Evolutionary conservation across 1,284 basidiomycete species (phyloP).

Genomic region (Apiotrichum sp.): DNA sequence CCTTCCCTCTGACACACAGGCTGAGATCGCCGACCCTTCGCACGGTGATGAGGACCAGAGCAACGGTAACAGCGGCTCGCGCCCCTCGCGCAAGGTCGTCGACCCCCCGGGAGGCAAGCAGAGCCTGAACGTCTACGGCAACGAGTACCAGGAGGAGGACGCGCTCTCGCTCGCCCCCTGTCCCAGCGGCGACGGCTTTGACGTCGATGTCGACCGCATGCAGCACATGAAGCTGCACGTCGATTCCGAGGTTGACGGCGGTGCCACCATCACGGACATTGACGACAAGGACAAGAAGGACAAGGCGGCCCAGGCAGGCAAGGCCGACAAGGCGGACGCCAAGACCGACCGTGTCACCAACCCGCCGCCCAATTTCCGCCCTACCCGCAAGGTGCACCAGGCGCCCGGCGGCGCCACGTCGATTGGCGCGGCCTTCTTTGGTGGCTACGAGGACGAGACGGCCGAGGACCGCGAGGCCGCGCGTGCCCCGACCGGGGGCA

Average conservation of each 20-base stretch:
- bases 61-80: constrained; percentile 29
- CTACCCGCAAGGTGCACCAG: constrained; percentile 44
- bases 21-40: constrained; percentile 46
- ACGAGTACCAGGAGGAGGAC: constrained; percentile 45
- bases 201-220: constrained; percentile 39
- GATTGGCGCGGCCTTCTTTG: constrained; percentile 27
- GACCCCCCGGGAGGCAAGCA: constrained; percentile 44
- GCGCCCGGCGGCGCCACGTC: constrained; percentile 34
- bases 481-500: constrained; percentile 22
- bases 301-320: background rate
- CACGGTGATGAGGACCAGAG: constrained; percentile 19
- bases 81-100: constrained; percentile 43
- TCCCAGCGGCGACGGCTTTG: constrained; percentile 37
- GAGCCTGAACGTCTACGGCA: constrained; percentile 34
- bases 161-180: constrained; percentile 41
- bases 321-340: background rate
- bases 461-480: constrained; percentile 30
- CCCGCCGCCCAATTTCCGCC: constrained; percentile 39
- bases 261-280: constrained; percentile 36
- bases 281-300: background rate
- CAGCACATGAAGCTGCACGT: constrained; percentile 42
- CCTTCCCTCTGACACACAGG: constrained; percentile 18
- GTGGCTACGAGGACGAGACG: constrained; percentile 40
- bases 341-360: constrained; percentile 22
- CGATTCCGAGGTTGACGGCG: constrained; percentile 36